A percentile compares a stretch with the other conserved stretches of the same genome.
Evolutionary conservation across 1,284 basidiomycete species (phyloP).

Genomic region (Ustilago shanxiensis): DNA sequence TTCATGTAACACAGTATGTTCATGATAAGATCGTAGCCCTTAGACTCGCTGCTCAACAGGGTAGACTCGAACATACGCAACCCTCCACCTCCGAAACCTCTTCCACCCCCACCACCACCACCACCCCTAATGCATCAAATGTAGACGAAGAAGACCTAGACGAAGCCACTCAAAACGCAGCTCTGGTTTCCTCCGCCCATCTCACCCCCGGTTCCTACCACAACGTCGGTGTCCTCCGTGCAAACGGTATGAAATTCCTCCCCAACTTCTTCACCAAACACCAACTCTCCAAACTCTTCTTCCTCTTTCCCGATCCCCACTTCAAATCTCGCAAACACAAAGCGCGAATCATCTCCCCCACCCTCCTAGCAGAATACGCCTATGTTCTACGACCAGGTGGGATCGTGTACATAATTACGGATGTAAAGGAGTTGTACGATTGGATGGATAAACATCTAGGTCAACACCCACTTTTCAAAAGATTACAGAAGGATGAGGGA

Average conservation of each 20-base stretch:
- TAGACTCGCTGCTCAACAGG: conserved; percentile 73
- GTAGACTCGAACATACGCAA: conserved; percentile 25
- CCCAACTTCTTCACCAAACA: conserved; percentile 95
- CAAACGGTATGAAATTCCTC: conserved; percentile 98
- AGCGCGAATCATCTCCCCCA: conserved; percentile 92
- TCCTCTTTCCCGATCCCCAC: conserved; percentile 98
- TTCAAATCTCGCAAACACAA: conserved; percentile 99
- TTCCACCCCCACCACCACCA: neutral
- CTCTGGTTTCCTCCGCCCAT: conserved; percentile 30
- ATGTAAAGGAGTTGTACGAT: conserved; percentile 90
- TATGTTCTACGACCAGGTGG: conserved; percentile 91
- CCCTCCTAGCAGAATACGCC: conserved; percentile 90
- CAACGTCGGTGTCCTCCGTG: conserved; percentile 93
- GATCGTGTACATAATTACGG: conserved; percentile 96
- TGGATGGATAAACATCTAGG: conserved; percentile 95
- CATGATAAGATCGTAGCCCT: conserved; percentile 91
- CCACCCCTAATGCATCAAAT: neutral
- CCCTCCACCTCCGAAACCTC: neutral
- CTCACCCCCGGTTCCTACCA: conserved; percentile 76
- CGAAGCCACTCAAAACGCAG: conserved; percentile 42
- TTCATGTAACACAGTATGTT: conserved; percentile 96
- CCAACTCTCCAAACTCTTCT: conserved; percentile 86
- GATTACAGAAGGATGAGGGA: conserved; percentile 78
- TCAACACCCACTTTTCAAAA: conserved; percentile 87
- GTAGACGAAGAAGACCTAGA: conserved; percentile 64